phyloP scores from a whole-genome alignment of 2,329 filamentous ascomycete species.

The Colletotrichum higginsianum region DNA sequence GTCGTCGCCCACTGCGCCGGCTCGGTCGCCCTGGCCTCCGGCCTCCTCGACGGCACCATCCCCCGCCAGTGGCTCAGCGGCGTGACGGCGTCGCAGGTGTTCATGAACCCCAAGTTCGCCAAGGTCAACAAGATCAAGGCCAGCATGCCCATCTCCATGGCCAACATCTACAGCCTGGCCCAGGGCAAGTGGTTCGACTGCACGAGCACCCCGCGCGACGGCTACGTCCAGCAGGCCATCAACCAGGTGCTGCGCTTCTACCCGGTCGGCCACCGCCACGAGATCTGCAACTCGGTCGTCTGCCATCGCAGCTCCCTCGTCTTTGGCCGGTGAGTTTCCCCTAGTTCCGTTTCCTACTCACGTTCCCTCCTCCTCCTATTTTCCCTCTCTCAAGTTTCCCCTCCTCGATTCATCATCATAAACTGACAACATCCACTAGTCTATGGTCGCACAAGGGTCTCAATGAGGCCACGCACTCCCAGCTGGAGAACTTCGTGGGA shows the following conservation, averaged over 20 bases:
- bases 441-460: slow-evolving; percentile 75
- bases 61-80: slow-evolving; percentile 70
- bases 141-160: slow-evolving; percentile 61
- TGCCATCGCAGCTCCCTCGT: slow-evolving; percentile 74
- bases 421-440: slow-evolving; percentile 2
- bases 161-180: slow-evolving; percentile 63
- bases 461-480: slow-evolving; percentile 75
- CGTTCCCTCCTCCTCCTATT: too few species aligned
- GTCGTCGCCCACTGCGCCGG: slow-evolving; percentile 75
- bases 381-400: too few species aligned
- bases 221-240: slow-evolving; percentile 63
- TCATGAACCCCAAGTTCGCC: slow-evolving; percentile 74
- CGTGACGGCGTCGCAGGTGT: slow-evolving; percentile 72
- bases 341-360: too few species aligned
- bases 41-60: slow-evolving; percentile 74
- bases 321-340: slow-evolving; percentile 66
- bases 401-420: too few species aligned
- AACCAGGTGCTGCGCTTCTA: slow-evolving; percentile 73
- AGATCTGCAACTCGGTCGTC: slow-evolving; percentile 73
- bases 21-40: slow-evolving; percentile 70
- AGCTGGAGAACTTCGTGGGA: slow-evolving; percentile 73
- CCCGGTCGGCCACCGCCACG: slow-evolving; percentile 62
- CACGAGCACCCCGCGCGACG: slow-evolving; percentile 61
- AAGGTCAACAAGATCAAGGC: slow-evolving; percentile 70
- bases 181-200: slow-evolving; percentile 71